phyloP scores from a whole-genome alignment of 2,329 filamentous ascomycete genomes.

The Pseudocercospora macadamiae region DNA sequence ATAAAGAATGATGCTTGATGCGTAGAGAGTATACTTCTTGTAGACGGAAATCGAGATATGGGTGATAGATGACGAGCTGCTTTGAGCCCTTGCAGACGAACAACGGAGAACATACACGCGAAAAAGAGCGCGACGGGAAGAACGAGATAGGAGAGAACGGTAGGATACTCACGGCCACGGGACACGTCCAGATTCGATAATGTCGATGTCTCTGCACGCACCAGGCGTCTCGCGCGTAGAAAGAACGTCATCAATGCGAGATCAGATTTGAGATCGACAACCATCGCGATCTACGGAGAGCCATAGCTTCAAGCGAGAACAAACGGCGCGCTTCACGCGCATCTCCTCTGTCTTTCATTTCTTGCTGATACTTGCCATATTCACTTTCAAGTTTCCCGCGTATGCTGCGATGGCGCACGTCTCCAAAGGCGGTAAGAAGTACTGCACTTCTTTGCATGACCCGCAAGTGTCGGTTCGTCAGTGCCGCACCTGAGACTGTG shows the following conservation, averaged over 20 bases:
- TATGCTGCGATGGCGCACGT: constrained; percentile 2
- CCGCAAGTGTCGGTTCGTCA: neutral
- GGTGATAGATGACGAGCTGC: neutral
- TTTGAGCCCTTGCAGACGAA: constrained; percentile 4
- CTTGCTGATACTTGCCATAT: too few relatives aligned
- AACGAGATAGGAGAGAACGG: neutral
- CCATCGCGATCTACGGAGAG: neutral
- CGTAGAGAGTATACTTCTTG: neutral
- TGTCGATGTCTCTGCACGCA: neutral
- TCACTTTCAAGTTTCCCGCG: neutral
- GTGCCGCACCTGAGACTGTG: neutral
- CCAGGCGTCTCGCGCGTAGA: neutral
- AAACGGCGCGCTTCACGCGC: neutral
- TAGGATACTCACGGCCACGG: neutral
- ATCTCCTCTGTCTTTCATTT: neutral
- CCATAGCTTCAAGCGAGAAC: neutral
- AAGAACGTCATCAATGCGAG: constrained; percentile 2
- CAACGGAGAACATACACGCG: constrained; percentile 4
- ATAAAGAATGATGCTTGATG: constrained; percentile 11
- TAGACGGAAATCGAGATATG: neutral
- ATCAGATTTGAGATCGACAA: neutral
- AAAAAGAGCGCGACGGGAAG: neutral
- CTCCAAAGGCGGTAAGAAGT: neutral
- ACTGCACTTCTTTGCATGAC: too few relatives aligned
- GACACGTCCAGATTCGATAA: too few relatives aligned